Percentiles rank a stretch among this genome's conserved stretches.
Evolutionary conservation across 2,329 filamentous ascomycete species (phyloP).

Genomic region (Colletotrichum gloeosporioides): DNA sequence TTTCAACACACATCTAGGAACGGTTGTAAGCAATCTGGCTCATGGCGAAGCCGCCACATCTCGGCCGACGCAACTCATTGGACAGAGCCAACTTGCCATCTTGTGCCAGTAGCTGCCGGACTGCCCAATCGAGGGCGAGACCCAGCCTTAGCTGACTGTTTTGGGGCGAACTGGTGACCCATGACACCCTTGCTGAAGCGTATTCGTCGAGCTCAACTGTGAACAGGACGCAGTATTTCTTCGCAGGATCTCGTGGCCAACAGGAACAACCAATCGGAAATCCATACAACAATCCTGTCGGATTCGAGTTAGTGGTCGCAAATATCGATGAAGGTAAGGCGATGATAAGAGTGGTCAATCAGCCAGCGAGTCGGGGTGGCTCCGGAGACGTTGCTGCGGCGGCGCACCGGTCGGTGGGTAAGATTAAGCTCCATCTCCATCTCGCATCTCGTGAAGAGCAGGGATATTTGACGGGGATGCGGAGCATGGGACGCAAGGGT

Average conservation of each 20-base stretch:
- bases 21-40: neutral
- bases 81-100: neutral
- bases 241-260: neutral
- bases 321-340: neutral
- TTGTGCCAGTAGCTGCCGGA: neutral
- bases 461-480: slow-evolving; percentile 14
- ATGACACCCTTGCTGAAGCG: neutral
- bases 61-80: neutral
- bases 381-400: slow-evolving; percentile 16
- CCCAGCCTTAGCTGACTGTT: neutral
- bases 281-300: neutral
- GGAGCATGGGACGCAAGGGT: slow-evolving; percentile 15
- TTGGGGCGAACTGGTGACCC: neutral
- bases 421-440: slow-evolving; percentile 23
- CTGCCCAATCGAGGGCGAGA: neutral
- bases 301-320: neutral
- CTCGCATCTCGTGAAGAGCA: slow-evolving; percentile 15
- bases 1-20: neutral
- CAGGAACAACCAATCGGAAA: neutral
- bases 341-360: neutral
- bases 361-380: slow-evolving; percentile 13
- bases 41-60: neutral
- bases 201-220: neutral
- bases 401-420: slow-evolving; percentile 20
- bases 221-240: neutral